phyloP scores from a whole-genome alignment of 2,329 filamentous ascomycete genomes.

The Pseudogymnoascus sp. region DNA sequence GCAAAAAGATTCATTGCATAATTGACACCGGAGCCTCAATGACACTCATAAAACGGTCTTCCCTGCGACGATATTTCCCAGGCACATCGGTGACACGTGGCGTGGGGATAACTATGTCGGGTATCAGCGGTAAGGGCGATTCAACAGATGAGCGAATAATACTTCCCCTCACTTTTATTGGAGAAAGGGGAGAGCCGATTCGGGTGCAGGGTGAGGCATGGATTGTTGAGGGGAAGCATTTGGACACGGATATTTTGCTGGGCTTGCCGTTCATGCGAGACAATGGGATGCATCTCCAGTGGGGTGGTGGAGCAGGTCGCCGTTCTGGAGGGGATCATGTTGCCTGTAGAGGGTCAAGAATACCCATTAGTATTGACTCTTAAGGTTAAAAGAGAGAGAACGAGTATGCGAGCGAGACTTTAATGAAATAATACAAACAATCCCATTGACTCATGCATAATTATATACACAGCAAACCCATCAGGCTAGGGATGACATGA shows the following conservation, averaged over 20 bases:
- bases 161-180: not conserved
- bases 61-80: not conserved
- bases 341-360: not conserved
- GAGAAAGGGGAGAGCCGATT: not conserved
- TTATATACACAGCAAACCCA: not conserved
- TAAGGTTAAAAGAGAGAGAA: not conserved
- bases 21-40: conserved; percentile 6
- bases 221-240: not conserved
- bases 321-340: not conserved
- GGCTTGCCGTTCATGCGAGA: conserved; percentile 7
- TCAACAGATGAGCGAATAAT: not conserved
- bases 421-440: not conserved
- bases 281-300: conserved; percentile 8
- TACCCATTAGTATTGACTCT: not conserved
- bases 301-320: not conserved
- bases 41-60: conserved; percentile 11
- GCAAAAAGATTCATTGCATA: conserved; percentile 1
- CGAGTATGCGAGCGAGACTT: not conserved
- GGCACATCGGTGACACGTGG: not conserved
- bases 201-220: not conserved
- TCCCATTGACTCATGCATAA: not conserved
- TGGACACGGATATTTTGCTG: conserved; percentile 6
- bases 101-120: not conserved
- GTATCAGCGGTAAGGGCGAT: not conserved
- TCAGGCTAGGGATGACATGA: not conserved